Evolutionary conservation across 2,329 filamentous ascomycete genomes (phyloP), one percentile per base, ranked within the genome.

Genomic region (Aspergillus latus): DNA sequence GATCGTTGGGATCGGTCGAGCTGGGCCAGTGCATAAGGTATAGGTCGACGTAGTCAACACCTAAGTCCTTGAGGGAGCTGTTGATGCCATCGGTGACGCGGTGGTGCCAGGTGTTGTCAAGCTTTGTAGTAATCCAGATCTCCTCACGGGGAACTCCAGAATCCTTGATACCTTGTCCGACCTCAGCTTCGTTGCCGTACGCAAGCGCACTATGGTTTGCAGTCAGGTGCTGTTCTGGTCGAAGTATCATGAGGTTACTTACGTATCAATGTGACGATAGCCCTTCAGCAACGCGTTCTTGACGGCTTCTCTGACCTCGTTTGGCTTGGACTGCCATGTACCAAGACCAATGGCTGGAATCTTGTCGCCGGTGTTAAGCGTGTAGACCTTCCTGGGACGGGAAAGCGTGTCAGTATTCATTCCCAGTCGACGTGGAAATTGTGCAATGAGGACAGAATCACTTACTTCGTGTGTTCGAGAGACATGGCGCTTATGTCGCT

Each of bases 1-100:
- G 66, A 59, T 78, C 75, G 7, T 78, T 74, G 36, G 78, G 76
- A 56, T 79, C 78, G 61, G 84, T 84, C 2, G 82, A 76, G 54
- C 77, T 77, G 15, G 83, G 83, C 81, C 82, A 90, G 75, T 89
- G 86, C 68, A 91, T 84, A 54, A 90, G 80, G 74, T 86, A 89
- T n/a, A 90, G 79, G 67, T 90, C 87, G 57, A 90, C 77, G 67
- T 89, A 89, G 65, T 87, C 85, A 10, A 86, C 76, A 32, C 81
- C 83, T 63, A 88, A 81, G 67, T 83, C 80, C 73, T 85, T 82
- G 59, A 88, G 77, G 49, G 85, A 86, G 43, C 82, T 81, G 61
- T 80, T 79, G 59, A 85, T 84, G 62, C 86, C 86, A 62, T 83
- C 76, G 61, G 84, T 74, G 26, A 89, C 88, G 9, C 80, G 78